These are phyloP conservation scores for Mycena maculata DNA, from an alignment of 768 basidiomycete genomes.

Conservation along the genomic window DNA sequence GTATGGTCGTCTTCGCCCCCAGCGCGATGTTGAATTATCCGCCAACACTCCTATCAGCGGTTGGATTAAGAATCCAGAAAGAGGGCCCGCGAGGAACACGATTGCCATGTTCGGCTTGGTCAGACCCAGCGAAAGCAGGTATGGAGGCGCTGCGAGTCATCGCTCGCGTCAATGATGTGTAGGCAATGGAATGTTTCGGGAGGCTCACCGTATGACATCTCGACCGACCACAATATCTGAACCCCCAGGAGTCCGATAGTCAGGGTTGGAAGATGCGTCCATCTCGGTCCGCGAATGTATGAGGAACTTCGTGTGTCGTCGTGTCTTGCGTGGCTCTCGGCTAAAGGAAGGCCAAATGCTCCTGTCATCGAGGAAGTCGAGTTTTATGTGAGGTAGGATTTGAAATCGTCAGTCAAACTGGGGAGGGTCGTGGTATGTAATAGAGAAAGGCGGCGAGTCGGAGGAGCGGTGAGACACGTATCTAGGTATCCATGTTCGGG, in stretches of 20 bases:
- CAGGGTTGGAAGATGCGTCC: slow-evolving; percentile 73
- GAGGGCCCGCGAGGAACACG: slow-evolving; percentile 92
- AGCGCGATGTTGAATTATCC: slow-evolving; percentile 85
- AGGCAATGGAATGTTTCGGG: background rate
- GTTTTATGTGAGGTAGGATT: background rate
- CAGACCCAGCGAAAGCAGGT: slow-evolving; percentile 88
- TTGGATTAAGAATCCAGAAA: slow-evolving; percentile 91
- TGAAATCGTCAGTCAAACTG: background rate
- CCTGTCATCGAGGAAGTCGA: background rate
- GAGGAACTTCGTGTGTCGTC: slow-evolving; percentile 63
- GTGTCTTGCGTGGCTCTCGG: slow-evolving; percentile 33
- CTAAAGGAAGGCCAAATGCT: slow-evolving; percentile 21
- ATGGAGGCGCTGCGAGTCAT: slow-evolving; percentile 72
- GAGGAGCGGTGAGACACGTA: background rate
- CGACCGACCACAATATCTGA: slow-evolving; percentile 92
- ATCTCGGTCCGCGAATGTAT: slow-evolving; percentile 73
- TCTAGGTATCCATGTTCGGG: background rate
- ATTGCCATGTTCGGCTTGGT: slow-evolving; percentile 89
- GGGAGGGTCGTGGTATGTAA: background rate
- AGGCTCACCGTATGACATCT: slow-evolving; percentile 86
- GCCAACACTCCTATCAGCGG: slow-evolving; percentile 90
- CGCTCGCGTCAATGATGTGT: background rate
- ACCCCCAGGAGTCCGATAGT: slow-evolving; percentile 87
- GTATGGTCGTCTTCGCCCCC: slow-evolving; percentile 88
- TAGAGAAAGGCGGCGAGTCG: no score